Base-by-base conservation (phyloP, 306 rosid genomes). In the Inga oerstediana region DNA sequence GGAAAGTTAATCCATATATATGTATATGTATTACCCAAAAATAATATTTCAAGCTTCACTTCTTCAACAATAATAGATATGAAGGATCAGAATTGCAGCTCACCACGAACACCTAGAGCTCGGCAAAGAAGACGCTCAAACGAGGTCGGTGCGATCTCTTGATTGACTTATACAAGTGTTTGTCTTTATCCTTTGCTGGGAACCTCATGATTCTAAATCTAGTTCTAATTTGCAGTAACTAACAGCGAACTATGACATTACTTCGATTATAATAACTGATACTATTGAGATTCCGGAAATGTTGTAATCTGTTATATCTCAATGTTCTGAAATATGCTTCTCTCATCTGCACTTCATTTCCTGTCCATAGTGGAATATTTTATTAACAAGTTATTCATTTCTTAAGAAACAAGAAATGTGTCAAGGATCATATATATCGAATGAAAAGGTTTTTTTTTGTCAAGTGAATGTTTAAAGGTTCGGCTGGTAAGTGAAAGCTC, bases 101-200 rank as follows among this genome's bases (percentile, higher is more conserved):
- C 86, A 20, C 92, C 94, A 34, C 62, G 82, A 74, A 77, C 91
- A 4, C 89, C 97, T 24, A 64, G 43, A 77, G 35, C 80, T 67
- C 85, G 98, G 67, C 88, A 80, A 52, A 89, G 94, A 76, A 83
- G 81, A 82, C 94, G 92, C 79, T 85, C 97, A 72, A 87, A 81
- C 77, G 97, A 93, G 94, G 97, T 90, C 85, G n/a, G 85, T 81
- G n/a, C 4, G 48, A 3, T 79, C 24, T 35, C 43, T 19, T 64
- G 62, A 76, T 70, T 11, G 27, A 20, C 51, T 41, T 74, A 41
- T 75, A 35, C 3, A 14, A 41, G 72, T 15, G 20, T n/a, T 17
- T 79, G n/a, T 49, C 34, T 10, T 11, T 78, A 46, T 83, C 61
- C 39, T 75, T 51, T 17, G 73, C 30, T 68, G 44, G 49, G 87